A percentile compares a stretch with the other conserved stretches of the same genome.
Conservation (phyloP, 2,329 filamentous ascomycete species). For the Teratosphaeriaceae sp. region DNA sequence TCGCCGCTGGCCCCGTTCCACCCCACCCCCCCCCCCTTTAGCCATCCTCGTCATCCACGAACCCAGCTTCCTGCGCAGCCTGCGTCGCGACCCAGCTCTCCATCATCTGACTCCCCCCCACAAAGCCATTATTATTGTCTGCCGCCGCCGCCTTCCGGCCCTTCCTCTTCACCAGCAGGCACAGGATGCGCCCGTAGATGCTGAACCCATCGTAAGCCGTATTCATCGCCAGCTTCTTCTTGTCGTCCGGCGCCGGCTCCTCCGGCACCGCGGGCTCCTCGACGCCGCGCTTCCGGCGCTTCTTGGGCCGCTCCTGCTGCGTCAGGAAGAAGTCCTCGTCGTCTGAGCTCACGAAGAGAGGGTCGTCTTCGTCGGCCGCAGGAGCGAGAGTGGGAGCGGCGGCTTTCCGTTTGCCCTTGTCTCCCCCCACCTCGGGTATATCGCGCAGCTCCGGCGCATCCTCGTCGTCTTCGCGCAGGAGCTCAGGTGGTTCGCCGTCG, state of each 20-base stretch:
- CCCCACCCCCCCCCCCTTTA: not conserved
- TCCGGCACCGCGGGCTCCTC: conserved; percentile 17
- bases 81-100: conserved; percentile 35
- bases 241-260: conserved; percentile 52
- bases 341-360: conserved; percentile 31
- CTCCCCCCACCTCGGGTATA: conserved; percentile 46
- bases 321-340: conserved; percentile 30
- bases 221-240: conserved; percentile 83
- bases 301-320: conserved; percentile 17
- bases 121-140: conserved; percentile 13
- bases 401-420: conserved; percentile 18
- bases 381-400: too few relatives aligned
- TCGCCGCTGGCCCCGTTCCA: too few relatives aligned
- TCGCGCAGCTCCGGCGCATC: conserved; percentile 42
- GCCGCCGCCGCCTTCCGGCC: conserved; percentile 36
- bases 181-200: conserved; percentile 89
- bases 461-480: conserved; percentile 53
- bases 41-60: conserved; percentile 24
- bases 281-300: conserved; percentile 15
- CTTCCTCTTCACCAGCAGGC: conserved; percentile 76
- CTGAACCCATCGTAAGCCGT: conserved; percentile 93
- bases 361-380: conserved; percentile 22
- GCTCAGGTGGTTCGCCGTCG: conserved; percentile 41
- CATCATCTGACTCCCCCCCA: conserved; percentile 32
- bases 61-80: conserved; percentile 25